These are phyloP conservation scores for Monsonia emarginata DNA, from an alignment of 441 rosid species.

Conservation along the genomic window DNA sequence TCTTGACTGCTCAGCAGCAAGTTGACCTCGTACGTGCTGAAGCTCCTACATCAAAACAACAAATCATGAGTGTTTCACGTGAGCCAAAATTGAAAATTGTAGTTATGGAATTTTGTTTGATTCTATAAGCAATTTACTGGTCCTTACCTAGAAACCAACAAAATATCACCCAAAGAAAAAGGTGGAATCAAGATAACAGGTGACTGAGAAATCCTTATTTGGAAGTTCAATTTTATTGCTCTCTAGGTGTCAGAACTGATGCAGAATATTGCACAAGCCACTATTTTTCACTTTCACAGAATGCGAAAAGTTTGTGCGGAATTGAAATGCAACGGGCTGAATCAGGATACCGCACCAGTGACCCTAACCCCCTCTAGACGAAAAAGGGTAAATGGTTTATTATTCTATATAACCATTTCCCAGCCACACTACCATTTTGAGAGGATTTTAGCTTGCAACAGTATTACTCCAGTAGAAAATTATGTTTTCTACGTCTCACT, in stretches of 20 bases:
- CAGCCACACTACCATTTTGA: background rate
- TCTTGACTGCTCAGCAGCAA: constrained; percentile 89
- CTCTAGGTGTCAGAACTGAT: background rate
- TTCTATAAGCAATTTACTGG: background rate
- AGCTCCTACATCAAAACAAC: constrained; percentile 51
- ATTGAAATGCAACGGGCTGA: background rate
- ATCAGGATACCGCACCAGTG: too few species aligned
- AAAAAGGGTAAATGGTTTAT: background rate
- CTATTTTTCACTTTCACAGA: background rate
- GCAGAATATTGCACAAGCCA: background rate
- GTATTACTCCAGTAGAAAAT: background rate
- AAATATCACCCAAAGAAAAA: background rate
- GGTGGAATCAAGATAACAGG: background rate
- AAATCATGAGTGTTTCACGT: background rate
- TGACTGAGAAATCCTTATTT: background rate
- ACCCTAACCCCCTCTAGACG: too few species aligned
- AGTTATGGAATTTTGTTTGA: background rate
- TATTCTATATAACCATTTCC: background rate
- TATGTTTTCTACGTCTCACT: background rate
- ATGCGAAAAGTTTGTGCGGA: background rate
- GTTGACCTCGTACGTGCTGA: constrained; percentile 85
- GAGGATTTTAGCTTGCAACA: background rate
- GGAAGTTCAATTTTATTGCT: background rate
- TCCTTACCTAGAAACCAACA: background rate
- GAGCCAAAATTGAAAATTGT: background rate